phyloP scores from a whole-genome alignment of 1,284 basidiomycete genomes.

The Takashimella koratensis region DNA sequence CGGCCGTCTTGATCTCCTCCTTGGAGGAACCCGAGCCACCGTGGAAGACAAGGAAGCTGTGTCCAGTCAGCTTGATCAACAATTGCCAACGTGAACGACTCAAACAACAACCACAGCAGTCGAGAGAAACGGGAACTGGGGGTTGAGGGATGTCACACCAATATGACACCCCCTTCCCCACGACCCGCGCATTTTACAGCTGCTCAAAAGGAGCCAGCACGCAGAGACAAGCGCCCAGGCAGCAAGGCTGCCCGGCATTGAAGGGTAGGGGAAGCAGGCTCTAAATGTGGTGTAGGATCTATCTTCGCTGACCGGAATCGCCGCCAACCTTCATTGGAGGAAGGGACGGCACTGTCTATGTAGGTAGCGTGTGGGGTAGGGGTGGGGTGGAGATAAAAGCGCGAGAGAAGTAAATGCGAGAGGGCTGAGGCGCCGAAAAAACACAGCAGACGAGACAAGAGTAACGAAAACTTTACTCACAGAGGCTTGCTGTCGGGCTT shows the following conservation, averaged over 20 bases:
- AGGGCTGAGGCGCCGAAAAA: background rate
- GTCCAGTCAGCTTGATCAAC: slow-evolving; percentile 8
- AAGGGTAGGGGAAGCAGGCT: slow-evolving; percentile 44
- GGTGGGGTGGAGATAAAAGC: background rate
- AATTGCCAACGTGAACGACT: too few relatives aligned
- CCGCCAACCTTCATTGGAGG: slow-evolving; percentile 38
- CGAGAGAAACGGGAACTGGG: background rate
- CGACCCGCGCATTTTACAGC: slow-evolving; percentile 24
- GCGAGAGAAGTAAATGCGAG: background rate
- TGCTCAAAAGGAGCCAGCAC: slow-evolving; percentile 34
- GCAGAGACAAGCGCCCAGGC: slow-evolving; percentile 14
- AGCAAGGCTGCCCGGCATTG: slow-evolving; percentile 18
- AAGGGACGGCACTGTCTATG: slow-evolving; percentile 46
- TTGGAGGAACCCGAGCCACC: slow-evolving; percentile 97
- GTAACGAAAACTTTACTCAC: slow-evolving; percentile 53
- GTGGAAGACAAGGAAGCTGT: slow-evolving; percentile 97
- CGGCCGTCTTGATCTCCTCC: slow-evolving; percentile 92
- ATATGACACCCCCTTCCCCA: slow-evolving; percentile 49
- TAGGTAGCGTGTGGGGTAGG: slow-evolving; percentile 34
- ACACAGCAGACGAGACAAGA: background rate
- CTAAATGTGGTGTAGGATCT: slow-evolving; percentile 38
- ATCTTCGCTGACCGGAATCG: slow-evolving; percentile 47
- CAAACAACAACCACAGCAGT: too few relatives aligned
- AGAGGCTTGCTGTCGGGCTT: slow-evolving; percentile 60
- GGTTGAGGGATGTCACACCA: slow-evolving; percentile 32